Conservation (phyloP, 2,329 filamentous ascomycete genomes). For the Alternaria alternata region DNA sequence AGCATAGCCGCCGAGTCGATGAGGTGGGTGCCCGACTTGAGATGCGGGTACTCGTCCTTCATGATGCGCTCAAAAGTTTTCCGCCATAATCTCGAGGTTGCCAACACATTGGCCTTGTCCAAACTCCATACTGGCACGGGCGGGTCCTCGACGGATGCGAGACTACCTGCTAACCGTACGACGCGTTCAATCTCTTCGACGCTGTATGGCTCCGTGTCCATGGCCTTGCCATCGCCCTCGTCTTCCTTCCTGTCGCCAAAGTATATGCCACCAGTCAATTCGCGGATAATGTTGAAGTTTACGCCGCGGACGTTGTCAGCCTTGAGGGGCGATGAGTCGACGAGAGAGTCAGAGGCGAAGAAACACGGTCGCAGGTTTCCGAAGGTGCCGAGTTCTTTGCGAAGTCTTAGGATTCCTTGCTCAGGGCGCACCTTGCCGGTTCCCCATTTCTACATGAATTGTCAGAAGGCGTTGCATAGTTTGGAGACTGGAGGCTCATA, state of each 20-base stretch:
- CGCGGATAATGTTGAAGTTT: constrained; percentile 91
- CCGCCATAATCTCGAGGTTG: constrained; percentile 88
- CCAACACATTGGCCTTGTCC: constrained; percentile 97
- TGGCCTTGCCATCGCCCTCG: constrained; percentile 75
- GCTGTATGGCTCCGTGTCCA: constrained; percentile 88
- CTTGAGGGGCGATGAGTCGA: constrained; percentile 87
- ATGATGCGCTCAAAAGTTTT: constrained; percentile 87
- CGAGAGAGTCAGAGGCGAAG: constrained; percentile 81
- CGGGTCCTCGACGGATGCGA: constrained; percentile 79
- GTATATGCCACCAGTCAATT: constrained; percentile 93
- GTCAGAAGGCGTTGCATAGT: constrained; percentile 15
- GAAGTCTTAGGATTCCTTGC: constrained; percentile 87
- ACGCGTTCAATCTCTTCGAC: constrained; percentile 87
- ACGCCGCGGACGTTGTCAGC: constrained; percentile 83
- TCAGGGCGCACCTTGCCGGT: constrained; percentile 88
- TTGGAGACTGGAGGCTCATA: constrained; percentile 42
- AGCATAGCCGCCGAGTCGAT: constrained; percentile 98
- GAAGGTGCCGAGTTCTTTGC: constrained; percentile 93
- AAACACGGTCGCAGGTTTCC: constrained; percentile 96
- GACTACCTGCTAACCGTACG: constrained; percentile 78
- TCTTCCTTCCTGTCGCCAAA: constrained; percentile 89
- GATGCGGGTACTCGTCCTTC: constrained; percentile 85
- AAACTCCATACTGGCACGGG: constrained; percentile 83
- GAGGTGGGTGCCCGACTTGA: constrained; percentile 85
- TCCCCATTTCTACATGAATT: constrained; percentile 77